Base-by-base conservation (phyloP, 257 asterid species). In the Solanum microdontum region DNA sequence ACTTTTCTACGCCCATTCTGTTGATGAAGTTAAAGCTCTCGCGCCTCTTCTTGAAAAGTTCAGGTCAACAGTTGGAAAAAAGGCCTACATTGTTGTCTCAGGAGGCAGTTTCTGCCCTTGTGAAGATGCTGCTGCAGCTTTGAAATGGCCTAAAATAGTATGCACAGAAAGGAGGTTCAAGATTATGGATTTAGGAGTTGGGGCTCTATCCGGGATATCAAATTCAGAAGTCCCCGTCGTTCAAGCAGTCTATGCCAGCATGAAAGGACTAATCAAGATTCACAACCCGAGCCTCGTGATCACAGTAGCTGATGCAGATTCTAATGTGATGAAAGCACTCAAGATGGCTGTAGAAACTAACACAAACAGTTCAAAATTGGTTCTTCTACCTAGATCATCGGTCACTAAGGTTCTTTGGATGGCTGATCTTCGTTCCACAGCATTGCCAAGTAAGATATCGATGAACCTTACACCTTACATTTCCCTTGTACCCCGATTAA, bases 31-130 rank as follows among this genome's bases (percentile, higher is more conserved):
- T n/a, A 89, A 92, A 82, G 92, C 96, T 2, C 98, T 97, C 1
- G 89, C 94, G 9, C 99, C 99, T 14, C 98, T 97, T 40, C 95
- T 97, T 7, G 96, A 94, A 3, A 95, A 94, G 74, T 97, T 97
- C 91, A 90, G 99, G 55, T 23, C 94, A 5, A 94, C 95, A 0
- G 92, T 92, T 2, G 97, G 98, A 10, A 97, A 94, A 60, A 97
- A 97, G 93, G 99, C 96, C 45, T 95, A 97, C 26, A 87, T 97
- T 23, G 99, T 90, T 5, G 95, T 97, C 83, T 95, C 99, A 0
- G 99, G 99, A 3, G 98, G 98, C 7, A 87, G 74, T 2, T 95
- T 94, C 90, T 97, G 98, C 88, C 93, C 98, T 8, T 97, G 99
- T 69, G 99, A 95, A 87, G 97, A 92, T 7, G 97, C 99, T 30